Base-by-base conservation (phyloP, 345 rosid species). In the Jatropha curcas region DNA sequence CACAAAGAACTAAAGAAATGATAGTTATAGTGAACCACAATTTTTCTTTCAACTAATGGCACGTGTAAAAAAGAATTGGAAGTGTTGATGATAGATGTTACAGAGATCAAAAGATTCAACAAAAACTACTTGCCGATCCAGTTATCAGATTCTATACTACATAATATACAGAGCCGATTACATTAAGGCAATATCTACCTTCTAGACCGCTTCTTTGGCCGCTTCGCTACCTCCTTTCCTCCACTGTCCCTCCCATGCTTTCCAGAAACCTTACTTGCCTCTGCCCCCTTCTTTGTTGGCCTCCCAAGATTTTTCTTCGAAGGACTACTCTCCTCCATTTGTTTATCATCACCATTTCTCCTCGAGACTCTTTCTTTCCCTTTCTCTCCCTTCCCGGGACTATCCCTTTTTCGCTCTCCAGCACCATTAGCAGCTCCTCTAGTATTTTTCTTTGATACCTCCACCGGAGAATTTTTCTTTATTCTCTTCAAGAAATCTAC, bases 401-500 rank as follows among this genome's bases (percentile, higher is more conserved):
- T 71, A 48, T 63, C 78, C 82, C 70, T 81, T 30, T 80, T 75
- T 74, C 70, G 66, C 41, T 74, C 80, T 78, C 59, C 74, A 34
- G 61, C 41, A 28, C 39, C 35, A 45, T 67, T 74, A 13, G 59
- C 68, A 16, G 60, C 70, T 14, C 75, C 55, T n/a, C 35, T 69
- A 41, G 3, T 74, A 50, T 70, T 84, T 59, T 79, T 84, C 74
- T 84, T 83, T 2, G 79, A 65, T 31, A 84, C 79, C 39, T 72
- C 79, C 12, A 48, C 81, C 0, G 89, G 84, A 22, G 86, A 80
- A 72, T 83, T 88, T 50, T 85, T 86, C 90, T 82, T 84, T 24
- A 91, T 77, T 60, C 91, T 85, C 75, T 88, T 85, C 78, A 89
- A 81, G 86, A 89, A 91, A 81, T 88, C 90, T 27, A 84, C 93